Conservation (phyloP, 2,329 filamentous ascomycete species). For the Thielaviopsis punctulata region DNA sequence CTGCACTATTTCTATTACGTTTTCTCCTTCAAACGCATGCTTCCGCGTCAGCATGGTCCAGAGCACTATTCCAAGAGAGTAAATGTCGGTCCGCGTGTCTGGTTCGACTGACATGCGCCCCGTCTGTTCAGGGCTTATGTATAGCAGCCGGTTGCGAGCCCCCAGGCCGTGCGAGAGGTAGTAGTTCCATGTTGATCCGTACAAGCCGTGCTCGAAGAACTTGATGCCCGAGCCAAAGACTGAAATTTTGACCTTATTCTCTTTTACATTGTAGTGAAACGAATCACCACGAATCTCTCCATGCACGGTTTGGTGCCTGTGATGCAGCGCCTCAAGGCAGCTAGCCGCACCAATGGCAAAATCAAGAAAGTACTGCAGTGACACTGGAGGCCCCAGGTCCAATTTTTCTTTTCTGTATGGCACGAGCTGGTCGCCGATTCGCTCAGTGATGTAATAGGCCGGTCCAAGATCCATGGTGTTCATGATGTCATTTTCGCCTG, state of each 20-base stretch:
- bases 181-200: conserved; percentile 69
- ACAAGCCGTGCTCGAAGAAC: conserved; percentile 79
- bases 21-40: conserved; percentile 62
- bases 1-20: conserved; percentile 80
- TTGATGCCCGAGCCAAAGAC: conserved; percentile 76
- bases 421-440: conserved; percentile 33
- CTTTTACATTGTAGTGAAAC: conserved; percentile 66
- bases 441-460: conserved; percentile 44
- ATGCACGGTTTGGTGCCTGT: conserved; percentile 70
- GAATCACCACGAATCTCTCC: conserved; percentile 82
- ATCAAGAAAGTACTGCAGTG: conserved; percentile 63
- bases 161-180: conserved; percentile 62
- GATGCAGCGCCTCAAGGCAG: conserved; percentile 80
- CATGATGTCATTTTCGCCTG: conserved; percentile 55
- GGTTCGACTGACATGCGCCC: conserved; percentile 84
- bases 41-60: conserved; percentile 71
- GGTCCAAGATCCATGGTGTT: conserved; percentile 64
- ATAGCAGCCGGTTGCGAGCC: conserved; percentile 75
- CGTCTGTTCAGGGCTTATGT: conserved; percentile 88
- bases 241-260: conserved; percentile 56
- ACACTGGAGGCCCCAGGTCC: conserved; percentile 40
- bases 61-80: conserved; percentile 76
- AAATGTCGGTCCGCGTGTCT: conserved; percentile 83
- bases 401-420: conserved; percentile 27
- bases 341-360: conserved; percentile 81